phyloP scores from a whole-genome alignment of 805 yeast species.

The Ogataea pini region DNA sequence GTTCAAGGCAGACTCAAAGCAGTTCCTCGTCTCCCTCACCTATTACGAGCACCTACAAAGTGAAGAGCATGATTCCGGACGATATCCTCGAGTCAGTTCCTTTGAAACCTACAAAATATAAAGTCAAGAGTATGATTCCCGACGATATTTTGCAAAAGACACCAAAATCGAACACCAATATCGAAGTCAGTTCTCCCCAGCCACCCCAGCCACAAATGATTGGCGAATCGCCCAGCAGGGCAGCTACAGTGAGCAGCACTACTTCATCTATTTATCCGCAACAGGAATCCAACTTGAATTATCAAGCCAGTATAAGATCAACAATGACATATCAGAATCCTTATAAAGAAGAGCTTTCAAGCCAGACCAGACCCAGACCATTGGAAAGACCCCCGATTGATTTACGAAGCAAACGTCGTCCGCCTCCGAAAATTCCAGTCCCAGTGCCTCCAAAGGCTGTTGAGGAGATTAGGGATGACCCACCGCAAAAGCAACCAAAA shows the following conservation, averaged over 20 bases:
- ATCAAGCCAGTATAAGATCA: neutral
- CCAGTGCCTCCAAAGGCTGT: neutral
- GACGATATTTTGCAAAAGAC: constrained; percentile 8
- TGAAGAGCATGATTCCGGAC: constrained; percentile 20
- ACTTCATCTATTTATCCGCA: constrained; percentile 19
- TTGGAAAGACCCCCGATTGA: constrained; percentile 18
- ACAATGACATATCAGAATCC: constrained; percentile 4
- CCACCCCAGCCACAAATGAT: neutral
- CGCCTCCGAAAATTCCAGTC: constrained; percentile 14
- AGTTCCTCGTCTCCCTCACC: neutral
- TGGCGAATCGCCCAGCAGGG: constrained; percentile 4
- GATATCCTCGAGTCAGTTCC: constrained; percentile 12
- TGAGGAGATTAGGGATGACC: too few relatives aligned
- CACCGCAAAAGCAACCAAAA: too few relatives aligned
- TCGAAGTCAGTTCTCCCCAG: neutral
- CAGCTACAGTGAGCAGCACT: constrained; percentile 12
- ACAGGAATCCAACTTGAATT: neutral
- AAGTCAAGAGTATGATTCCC: constrained; percentile 14
- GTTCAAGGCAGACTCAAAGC: neutral
- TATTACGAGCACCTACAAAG: constrained; percentile 6
- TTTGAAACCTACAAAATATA: constrained; percentile 1
- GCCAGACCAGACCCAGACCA: constrained; percentile 9
- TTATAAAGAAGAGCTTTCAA: constrained; percentile 1
- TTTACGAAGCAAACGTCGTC: constrained; percentile 20
- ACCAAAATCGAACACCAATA: neutral